These are phyloP conservation scores for Tagetes erecta DNA, from an alignment of 129 eudicot species.

Conservation along the genomic window DNA sequence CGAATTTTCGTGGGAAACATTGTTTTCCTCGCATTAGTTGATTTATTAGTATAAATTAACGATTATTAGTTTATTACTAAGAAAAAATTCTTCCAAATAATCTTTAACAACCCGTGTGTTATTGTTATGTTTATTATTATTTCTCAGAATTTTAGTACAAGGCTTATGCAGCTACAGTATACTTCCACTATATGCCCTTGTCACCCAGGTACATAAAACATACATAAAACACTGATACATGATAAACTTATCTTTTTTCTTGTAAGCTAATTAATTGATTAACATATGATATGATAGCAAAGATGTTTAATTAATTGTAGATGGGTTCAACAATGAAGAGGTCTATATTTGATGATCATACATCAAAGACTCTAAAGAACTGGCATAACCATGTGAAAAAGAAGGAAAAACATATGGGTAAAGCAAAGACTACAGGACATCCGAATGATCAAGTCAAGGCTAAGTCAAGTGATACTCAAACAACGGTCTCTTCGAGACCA, in stretches of 20 bases:
- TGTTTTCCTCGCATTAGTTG: neutral
- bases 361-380: slow-evolving; percentile 67
- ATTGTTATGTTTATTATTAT: neutral
- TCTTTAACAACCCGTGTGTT: too few relatives aligned
- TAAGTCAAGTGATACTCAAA: slow-evolving; percentile 15
- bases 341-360: slow-evolving; percentile 88
- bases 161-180: slow-evolving; percentile 86
- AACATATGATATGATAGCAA: too few relatives aligned
- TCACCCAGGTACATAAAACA: slow-evolving; percentile 71
- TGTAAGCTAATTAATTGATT: too few relatives aligned
- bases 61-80: neutral
- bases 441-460: slow-evolving; percentile 22
- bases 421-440: slow-evolving; percentile 35
- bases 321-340: slow-evolving; percentile 98
- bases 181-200: slow-evolving; percentile 94
- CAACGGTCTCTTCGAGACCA: slow-evolving; percentile 29
- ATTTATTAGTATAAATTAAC: neutral
- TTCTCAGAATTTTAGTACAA: slow-evolving; percentile 57
- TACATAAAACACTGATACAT: too few relatives aligned
- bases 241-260: too few relatives aligned
- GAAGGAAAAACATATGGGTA: slow-evolving; percentile 25
- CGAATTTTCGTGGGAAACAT: too few relatives aligned
- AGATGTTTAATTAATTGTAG: slow-evolving; percentile 30
- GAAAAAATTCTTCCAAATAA: too few relatives aligned
- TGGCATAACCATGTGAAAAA: slow-evolving; percentile 83